phyloP scores from a whole-genome alignment of 2,329 filamentous ascomycete genomes.

The Lasiodiplodia gonubiensis region DNA sequence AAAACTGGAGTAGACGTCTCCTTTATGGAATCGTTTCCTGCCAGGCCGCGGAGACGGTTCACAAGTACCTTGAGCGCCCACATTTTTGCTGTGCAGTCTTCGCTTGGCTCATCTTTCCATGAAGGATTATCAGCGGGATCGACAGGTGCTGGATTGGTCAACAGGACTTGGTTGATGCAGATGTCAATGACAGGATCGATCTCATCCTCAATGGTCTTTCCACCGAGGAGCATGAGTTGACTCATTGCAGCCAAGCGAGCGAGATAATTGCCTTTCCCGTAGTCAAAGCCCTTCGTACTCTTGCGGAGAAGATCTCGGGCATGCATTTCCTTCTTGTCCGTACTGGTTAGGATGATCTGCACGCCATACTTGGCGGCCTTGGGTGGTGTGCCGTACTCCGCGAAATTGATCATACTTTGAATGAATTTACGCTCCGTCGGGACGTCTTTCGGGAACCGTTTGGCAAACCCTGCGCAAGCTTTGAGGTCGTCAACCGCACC shows the following conservation, averaged over 20 bases:
- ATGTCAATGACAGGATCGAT: conserved; percentile 81
- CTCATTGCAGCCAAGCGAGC: conserved; percentile 72
- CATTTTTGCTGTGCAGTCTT: conserved; percentile 82
- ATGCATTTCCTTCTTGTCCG: conserved; percentile 80
- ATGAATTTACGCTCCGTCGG: conserved; percentile 80
- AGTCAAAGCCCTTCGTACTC: conserved; percentile 74
- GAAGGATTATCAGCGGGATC: conserved; percentile 69
- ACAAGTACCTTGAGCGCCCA: conserved; percentile 85
- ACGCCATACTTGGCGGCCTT: conserved; percentile 92
- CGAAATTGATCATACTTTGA: conserved; percentile 81
- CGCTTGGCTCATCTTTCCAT: conserved; percentile 67
- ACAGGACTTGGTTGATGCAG: conserved; percentile 74
- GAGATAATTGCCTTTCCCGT: conserved; percentile 75
- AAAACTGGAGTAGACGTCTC: conserved; percentile 70
- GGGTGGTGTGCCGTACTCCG: conserved; percentile 78
- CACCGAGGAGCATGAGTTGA: conserved; percentile 77
- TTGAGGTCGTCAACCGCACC: conserved; percentile 89
- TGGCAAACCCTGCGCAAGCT: conserved; percentile 89
- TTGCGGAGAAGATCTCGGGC: conserved; percentile 82
- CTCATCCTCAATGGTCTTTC: conserved; percentile 70
- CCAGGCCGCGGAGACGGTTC: conserved; percentile 75
- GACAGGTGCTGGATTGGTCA: conserved; percentile 61
- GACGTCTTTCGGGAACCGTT: conserved; percentile 82
- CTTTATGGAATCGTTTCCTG: conserved; percentile 55
- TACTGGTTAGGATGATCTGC: conserved; percentile 80